Percentiles rank a stretch among this genome's conserved stretches.
These are phyloP conservation scores for Evernia prunastri DNA, from an alignment of 495 filamentous ascomycete species.

Conservation along the genomic window DNA sequence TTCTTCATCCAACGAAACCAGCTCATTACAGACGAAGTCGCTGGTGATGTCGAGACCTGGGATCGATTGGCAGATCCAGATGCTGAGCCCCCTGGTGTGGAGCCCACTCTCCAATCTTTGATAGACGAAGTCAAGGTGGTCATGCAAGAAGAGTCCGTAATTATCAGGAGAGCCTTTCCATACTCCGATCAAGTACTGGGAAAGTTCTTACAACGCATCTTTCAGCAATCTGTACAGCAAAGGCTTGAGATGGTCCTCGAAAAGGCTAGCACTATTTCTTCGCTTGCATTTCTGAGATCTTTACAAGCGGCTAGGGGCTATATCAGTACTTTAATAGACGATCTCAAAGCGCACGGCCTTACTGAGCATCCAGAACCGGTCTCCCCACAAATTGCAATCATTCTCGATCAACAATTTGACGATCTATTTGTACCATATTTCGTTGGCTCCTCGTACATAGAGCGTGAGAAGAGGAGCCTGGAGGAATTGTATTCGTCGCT, in stretches of 20 bases:
- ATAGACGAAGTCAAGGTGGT: slow-evolving; percentile 90
- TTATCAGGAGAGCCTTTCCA: slow-evolving; percentile 91
- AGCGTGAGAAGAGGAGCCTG: slow-evolving; percentile 80
- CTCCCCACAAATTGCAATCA: slow-evolving; percentile 74
- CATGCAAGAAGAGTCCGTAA: slow-evolving; percentile 93
- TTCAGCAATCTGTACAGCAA: slow-evolving; percentile 97
- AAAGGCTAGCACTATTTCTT: slow-evolving; percentile 84
- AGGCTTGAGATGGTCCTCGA: slow-evolving; percentile 92
- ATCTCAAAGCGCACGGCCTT: slow-evolving; percentile 87
- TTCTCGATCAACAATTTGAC: slow-evolving; percentile 91
- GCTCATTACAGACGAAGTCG: slow-evolving; percentile 84
- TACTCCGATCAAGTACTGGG: slow-evolving; percentile 90
- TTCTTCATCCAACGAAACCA: slow-evolving; percentile 96
- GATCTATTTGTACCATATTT: slow-evolving; percentile 96
- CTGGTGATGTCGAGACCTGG: slow-evolving; percentile 74
- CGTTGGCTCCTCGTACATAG: slow-evolving; percentile 88
- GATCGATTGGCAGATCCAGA: slow-evolving; percentile 92
- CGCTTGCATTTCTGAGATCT: slow-evolving; percentile 83
- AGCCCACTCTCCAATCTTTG: slow-evolving; percentile 84
- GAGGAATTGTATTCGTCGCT: slow-evolving; percentile 91
- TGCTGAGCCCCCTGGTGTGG: slow-evolving; percentile 80
- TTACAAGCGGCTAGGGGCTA: slow-evolving; percentile 84
- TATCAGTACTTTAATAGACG: slow-evolving; percentile 78
- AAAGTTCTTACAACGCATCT: slow-evolving; percentile 89
- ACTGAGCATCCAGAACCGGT: slow-evolving; percentile 92